Conservation (phyloP, 352 stramenopile genomes). For the Phytopythium oedochilum region DNA sequence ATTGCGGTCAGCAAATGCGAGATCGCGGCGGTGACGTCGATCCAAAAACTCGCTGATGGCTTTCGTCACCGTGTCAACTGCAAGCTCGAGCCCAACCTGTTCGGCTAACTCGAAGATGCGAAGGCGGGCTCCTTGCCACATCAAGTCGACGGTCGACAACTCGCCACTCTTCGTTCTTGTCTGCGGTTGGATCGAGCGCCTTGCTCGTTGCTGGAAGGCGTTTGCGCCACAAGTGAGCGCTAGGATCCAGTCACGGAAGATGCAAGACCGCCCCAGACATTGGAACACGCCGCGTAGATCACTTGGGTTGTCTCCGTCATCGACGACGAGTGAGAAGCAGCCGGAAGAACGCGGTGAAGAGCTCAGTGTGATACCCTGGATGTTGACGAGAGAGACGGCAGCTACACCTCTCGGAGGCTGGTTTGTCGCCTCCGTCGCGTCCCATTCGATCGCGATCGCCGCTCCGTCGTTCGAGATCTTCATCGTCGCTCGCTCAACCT, state of each 20-base stretch:
- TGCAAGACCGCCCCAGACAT: neutral
- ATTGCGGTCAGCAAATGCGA: neutral
- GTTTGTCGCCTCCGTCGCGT: neutral
- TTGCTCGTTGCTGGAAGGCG: constrained; percentile 27
- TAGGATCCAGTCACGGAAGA: constrained; percentile 29
- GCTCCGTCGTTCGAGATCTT: neutral
- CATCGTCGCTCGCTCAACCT: neutral
- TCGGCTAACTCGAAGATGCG: constrained; percentile 36
- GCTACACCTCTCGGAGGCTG: neutral
- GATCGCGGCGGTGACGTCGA: neutral
- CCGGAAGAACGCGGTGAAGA: neutral
- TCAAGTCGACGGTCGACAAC: constrained; percentile 8
- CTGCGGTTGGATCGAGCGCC: no score
- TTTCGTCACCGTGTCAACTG: constrained; percentile 9
- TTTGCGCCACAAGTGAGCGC: constrained; percentile 30
- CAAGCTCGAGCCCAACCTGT: constrained; percentile 9
- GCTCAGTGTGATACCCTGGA: neutral
- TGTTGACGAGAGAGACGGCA: neutral
- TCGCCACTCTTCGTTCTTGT: constrained; percentile 1
- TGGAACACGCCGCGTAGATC: neutral
- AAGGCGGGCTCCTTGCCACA: constrained; percentile 41
- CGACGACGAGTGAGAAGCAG: neutral
- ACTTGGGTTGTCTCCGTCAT: neutral
- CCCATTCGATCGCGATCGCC: neutral
- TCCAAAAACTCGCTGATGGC: constrained; percentile 2